These are phyloP conservation scores for Xerocomellus amylosporus DNA, from an alignment of 768 basidiomycete genomes.

Conservation along the genomic window DNA sequence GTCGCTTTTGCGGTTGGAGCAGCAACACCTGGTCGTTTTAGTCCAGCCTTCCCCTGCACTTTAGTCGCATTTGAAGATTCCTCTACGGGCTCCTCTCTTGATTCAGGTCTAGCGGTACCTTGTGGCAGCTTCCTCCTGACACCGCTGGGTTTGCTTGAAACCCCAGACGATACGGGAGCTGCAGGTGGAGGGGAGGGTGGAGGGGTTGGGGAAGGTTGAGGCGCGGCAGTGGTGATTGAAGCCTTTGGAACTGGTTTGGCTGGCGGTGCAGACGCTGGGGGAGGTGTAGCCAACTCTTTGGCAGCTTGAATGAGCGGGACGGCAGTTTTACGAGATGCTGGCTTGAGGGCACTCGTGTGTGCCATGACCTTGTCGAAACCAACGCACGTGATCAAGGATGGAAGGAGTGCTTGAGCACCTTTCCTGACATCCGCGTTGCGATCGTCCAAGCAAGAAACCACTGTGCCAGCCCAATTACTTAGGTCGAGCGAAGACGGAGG, in stretches of 20 bases:
- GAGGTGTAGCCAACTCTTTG: constrained; percentile 42
- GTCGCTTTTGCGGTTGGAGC: constrained; percentile 31
- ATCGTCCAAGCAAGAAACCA: constrained; percentile 85
- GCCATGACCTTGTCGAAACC: constrained; percentile 87
- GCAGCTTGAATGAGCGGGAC: constrained; percentile 88
- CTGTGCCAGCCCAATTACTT: constrained; percentile 56
- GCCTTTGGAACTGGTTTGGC: constrained; percentile 31
- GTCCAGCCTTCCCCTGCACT: constrained; percentile 37
- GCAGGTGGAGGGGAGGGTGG: constrained; percentile 46
- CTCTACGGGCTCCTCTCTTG: constrained; percentile 37
- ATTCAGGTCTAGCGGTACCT: constrained; percentile 49
- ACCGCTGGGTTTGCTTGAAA: constrained; percentile 50
- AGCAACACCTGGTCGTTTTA: constrained; percentile 45
- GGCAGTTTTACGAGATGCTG: constrained; percentile 83
- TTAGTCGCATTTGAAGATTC: constrained; percentile 34
- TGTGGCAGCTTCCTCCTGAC: constrained; percentile 72
- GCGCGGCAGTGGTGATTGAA: constrained; percentile 14
- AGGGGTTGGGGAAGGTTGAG: constrained; percentile 35
- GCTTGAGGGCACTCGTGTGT: constrained; percentile 83
- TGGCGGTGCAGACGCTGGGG: constrained; percentile 29
- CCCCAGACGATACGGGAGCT: constrained; percentile 28
- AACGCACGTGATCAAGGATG: constrained; percentile 64
- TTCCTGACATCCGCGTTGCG: constrained; percentile 90
- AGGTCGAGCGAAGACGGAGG: constrained; percentile 61
- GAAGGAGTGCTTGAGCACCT: constrained; percentile 79